Evolutionary conservation across 2,329 filamentous ascomycete species (phyloP).

Genomic region (Annulohypoxylon truncatum): DNA sequence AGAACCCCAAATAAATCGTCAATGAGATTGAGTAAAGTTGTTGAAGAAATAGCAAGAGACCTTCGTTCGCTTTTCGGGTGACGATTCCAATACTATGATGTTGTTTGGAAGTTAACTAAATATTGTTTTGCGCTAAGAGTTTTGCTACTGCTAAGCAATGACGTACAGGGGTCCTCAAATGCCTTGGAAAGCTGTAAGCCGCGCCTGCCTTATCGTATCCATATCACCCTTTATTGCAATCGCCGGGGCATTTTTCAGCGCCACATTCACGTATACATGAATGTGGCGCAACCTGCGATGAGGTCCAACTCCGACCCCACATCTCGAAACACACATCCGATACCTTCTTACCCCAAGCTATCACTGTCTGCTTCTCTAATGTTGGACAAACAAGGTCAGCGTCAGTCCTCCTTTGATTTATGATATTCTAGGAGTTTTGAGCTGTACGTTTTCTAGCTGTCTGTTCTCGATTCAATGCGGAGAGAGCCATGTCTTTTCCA

Average conservation of each 20-base stretch:
- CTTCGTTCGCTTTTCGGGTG: not conserved
- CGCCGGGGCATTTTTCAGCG: too few relatives aligned
- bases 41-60: not conserved
- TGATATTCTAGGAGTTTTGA: too few relatives aligned
- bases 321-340: not conserved
- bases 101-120: slow-evolving; percentile 19
- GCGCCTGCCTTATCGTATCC: not conserved
- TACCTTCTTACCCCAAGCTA: not conserved
- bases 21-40: not conserved
- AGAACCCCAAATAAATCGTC: slow-evolving; percentile 13
- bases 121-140: slow-evolving; percentile 18
- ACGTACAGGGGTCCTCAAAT: slow-evolving; percentile 24
- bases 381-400: slow-evolving; percentile 4
- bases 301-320: slow-evolving; percentile 14
- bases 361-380: not conserved
- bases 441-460: not conserved
- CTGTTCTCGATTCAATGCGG: not conserved
- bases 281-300: slow-evolving; percentile 11
- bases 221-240: too few relatives aligned
- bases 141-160: slow-evolving; percentile 23
- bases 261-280: not conserved
- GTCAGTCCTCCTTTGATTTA: not conserved
- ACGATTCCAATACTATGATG: slow-evolving; percentile 4
- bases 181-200: slow-evolving; percentile 21
- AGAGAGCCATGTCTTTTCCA: slow-evolving; percentile 65